Evolutionary conservation across 1,284 basidiomycete species (phyloP).

Genomic region (Trichosporon faecale): DNA sequence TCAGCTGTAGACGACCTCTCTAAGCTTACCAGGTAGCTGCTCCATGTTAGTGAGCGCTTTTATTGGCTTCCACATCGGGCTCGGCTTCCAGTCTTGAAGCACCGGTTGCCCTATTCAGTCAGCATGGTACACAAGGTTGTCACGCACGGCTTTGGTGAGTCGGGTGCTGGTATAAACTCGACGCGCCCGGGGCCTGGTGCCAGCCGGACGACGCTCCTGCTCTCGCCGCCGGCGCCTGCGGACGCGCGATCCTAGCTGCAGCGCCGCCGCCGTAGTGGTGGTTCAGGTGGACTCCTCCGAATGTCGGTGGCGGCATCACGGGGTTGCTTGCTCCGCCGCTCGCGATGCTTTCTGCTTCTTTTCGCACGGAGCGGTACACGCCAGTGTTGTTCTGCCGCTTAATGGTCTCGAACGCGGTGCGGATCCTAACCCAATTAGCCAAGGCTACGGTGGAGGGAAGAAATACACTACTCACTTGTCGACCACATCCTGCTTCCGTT

Average conservation of each 20-base stretch:
- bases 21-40: conserved; percentile 35
- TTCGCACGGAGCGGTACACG: conserved; percentile 26
- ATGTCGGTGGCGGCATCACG: conserved; percentile 23
- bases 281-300: conserved; percentile 22
- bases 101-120: conserved; percentile 11
- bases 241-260: conserved; percentile 5
- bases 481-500: conserved; percentile 41
- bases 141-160: not conserved
- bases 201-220: conserved; percentile 7
- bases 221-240: not conserved
- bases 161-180: conserved; percentile 3
- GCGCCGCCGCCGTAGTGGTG: conserved; percentile 5
- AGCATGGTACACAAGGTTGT: not conserved
- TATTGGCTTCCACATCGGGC: conserved; percentile 50
- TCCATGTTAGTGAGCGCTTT: conserved; percentile 45
- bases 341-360: conserved; percentile 27
- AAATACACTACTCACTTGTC: conserved; percentile 35
- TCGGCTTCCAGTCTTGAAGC: conserved; percentile 46
- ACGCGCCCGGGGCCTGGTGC: not conserved
- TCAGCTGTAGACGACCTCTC: conserved; percentile 1
- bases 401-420: conserved; percentile 30
- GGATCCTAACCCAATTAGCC: conserved; percentile 21
- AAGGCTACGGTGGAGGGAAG: not conserved
- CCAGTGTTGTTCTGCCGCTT: conserved; percentile 21
- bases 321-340: not conserved